Percentiles rank a stretch among this genome's conserved stretches.
phyloP scores from a whole-genome alignment of 2,329 filamentous ascomycete genomes.

The Diplodia scrobiculata region DNA sequence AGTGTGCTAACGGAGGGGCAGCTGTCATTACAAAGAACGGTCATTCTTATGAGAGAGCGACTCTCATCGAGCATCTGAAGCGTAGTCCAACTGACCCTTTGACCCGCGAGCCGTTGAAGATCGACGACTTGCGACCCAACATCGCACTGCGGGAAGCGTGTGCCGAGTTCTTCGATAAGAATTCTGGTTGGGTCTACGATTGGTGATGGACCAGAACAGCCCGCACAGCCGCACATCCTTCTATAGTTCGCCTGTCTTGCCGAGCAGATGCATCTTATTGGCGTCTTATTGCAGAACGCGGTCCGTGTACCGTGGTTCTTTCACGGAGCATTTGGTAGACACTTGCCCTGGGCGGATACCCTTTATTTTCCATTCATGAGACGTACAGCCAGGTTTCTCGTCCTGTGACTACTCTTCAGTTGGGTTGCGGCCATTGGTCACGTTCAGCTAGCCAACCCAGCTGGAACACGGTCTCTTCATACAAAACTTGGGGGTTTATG shows the following conservation, averaged over 20 bases:
- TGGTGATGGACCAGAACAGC: slow-evolving; percentile 58
- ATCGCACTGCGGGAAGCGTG: slow-evolving; percentile 78
- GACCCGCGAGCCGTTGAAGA: slow-evolving; percentile 71
- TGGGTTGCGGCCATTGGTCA: not conserved
- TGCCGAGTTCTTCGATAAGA: slow-evolving; percentile 79
- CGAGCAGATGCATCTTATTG: slow-evolving; percentile 2
- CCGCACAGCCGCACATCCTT: not conserved
- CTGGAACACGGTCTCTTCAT: not conserved
- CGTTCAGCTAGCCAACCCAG: not conserved
- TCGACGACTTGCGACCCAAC: slow-evolving; percentile 76
- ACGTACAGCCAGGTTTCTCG: not conserved
- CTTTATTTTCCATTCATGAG: slow-evolving; percentile 4
- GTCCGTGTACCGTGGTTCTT: not conserved
- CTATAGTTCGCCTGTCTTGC: not conserved
- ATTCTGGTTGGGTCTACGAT: slow-evolving; percentile 84
- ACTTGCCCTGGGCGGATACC: slow-evolving; percentile 14
- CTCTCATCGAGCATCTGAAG: slow-evolving; percentile 82
- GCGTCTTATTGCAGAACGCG: slow-evolving; percentile 1
- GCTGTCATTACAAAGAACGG: slow-evolving; percentile 73
- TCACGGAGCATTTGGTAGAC: not conserved
- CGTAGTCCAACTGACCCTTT: slow-evolving; percentile 76
- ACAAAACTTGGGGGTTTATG: not conserved
- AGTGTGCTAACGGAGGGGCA: slow-evolving; percentile 32
- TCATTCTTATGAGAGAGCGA: slow-evolving; percentile 84
- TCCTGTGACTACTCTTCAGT: not conserved